These are phyloP conservation scores for Arthrobotrys sphaeroides DNA, from an alignment of 2,329 filamentous ascomycete species.

Conservation along the genomic window DNA sequence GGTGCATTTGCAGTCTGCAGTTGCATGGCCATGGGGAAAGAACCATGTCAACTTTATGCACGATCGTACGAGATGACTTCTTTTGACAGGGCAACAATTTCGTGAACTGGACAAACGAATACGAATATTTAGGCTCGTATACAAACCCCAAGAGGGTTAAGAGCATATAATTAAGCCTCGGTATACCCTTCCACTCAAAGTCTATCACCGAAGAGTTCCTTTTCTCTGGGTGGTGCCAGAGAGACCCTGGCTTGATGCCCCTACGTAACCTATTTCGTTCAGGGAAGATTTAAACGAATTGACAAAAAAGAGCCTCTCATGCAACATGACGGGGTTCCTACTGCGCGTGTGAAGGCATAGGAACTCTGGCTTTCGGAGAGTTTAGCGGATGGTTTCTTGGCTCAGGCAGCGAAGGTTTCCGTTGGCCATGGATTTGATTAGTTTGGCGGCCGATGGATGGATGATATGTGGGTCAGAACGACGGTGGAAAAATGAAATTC, in stretches of 20 bases:
- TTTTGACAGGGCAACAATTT: conserved; percentile 1
- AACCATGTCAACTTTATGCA: not conserved
- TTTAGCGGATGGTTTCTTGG: conserved; percentile 28
- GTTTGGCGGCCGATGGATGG: too few relatives aligned
- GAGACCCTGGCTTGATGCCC: not conserved
- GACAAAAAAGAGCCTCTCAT: conserved; percentile 13
- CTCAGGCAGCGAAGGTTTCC: not conserved
- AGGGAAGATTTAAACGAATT: conserved; percentile 21
- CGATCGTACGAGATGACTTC: not conserved
- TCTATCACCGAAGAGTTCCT: too few relatives aligned
- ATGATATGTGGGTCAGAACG: not conserved
- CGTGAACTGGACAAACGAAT: conserved; percentile 1
- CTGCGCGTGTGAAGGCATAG: not conserved
- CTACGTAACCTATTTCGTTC: conserved; percentile 5
- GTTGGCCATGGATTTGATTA: too few relatives aligned
- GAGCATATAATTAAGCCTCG: conserved; percentile 1
- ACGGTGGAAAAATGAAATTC: not conserved
- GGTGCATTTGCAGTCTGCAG: too few relatives aligned
- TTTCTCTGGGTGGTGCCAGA: not conserved
- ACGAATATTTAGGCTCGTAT: conserved; percentile 33
- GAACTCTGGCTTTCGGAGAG: conserved; percentile 21
- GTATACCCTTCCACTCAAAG: conserved; percentile 4
- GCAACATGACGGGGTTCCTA: not conserved
- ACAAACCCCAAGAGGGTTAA: not conserved
- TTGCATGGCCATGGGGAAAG: too few relatives aligned